Base-by-base conservation (phyloP, 306 rosid genomes). In the Trifolium pratense region DNA sequence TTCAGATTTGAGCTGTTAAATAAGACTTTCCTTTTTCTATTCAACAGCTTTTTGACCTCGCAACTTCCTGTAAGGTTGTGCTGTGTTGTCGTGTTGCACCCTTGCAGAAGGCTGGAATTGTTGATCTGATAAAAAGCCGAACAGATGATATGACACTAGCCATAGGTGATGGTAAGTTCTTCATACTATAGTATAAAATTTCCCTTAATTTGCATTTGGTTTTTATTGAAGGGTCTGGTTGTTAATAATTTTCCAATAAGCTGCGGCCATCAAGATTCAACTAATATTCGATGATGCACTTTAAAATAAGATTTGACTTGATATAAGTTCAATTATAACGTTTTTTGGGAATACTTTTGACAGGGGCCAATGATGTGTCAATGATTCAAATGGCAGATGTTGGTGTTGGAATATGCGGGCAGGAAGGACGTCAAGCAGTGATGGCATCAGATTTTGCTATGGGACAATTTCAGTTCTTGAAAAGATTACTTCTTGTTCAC, bases 321-420 rank as follows among this genome's bases (percentile, higher is more conserved):
- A 17, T 60, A 15, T 75, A 62, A 81, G 46, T 62, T 58, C 59
- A 42, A 12, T 29, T 29, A 29, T 70, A 18, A 26, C 53, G 66
- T 68, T 39, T 3, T 73, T 73, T 68, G 43, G 18, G 15, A 26
- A 56, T 65, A 40, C 77, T 49, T 69, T 63, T 74, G 73, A 45
- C 88, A 95, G 99, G 99, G 63, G 99, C 99, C 74, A 95, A 95
- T 76, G 99, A 95, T 43, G 99, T 95, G 78, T 89, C 99, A 59
- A 95, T 94, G 98, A 94, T 94, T 84, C 98, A 94, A 87, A 95
- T 88, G 99, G 99, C 99, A 61, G 99, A 95, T 88, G 99, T 95
- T 76, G 99, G 99, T 66, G 96, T 95, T 74, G 99, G 99, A 81
- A 91, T 95, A 74, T 89, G 99, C 23, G 99, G 99, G 72, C 97